Evolutionary conservation across 108 stramenopile species (phyloP).

Genomic region (Nitzschia sp.): DNA sequence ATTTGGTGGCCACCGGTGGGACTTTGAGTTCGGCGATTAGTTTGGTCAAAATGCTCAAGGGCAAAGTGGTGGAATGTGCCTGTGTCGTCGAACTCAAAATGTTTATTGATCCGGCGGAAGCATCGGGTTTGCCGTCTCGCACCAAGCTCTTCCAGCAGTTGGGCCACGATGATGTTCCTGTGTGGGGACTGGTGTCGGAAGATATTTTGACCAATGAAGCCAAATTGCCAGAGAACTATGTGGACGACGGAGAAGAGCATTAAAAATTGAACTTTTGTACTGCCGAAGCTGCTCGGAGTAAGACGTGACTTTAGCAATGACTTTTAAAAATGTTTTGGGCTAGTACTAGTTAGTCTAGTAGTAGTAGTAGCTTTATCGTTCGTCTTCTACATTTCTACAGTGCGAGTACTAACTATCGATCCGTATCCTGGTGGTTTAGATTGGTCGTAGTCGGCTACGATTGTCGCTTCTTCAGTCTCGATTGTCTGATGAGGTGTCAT

Average conservation of each 20-base stretch:
- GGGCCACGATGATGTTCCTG: slow-evolving; percentile 65
- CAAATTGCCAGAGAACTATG: slow-evolving; percentile 69
- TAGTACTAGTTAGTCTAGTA: no score
- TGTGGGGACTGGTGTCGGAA: slow-evolving; percentile 90
- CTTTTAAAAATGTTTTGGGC: no score
- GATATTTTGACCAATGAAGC: slow-evolving; percentile 84
- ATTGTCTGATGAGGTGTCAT: no score
- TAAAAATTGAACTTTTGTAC: slow-evolving; percentile 19
- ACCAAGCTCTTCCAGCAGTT: slow-evolving; percentile 64
- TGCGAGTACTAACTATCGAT: no score
- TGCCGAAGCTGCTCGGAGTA: no score
- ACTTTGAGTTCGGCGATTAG: slow-evolving; percentile 81
- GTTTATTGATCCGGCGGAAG: slow-evolving; percentile 79
- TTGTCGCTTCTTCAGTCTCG: no score
- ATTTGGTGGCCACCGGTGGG: slow-evolving; percentile 98
- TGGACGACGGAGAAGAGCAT: slow-evolving; percentile 92
- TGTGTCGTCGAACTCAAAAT: slow-evolving; percentile 93
- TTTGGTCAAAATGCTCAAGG: slow-evolving; percentile 74
- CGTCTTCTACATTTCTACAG: no score
- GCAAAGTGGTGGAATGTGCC: slow-evolving; percentile 84
- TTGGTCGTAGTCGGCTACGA: no score
- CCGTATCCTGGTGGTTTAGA: no score
- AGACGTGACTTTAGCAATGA: no score
- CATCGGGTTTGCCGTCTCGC: slow-evolving; percentile 71
- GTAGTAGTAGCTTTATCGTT: no score